Evolutionary conservation across 2,329 filamentous ascomycete genomes (phyloP), one percentile per base, ranked within the genome.

Genomic region (Colletotrichum tropicicola): DNA sequence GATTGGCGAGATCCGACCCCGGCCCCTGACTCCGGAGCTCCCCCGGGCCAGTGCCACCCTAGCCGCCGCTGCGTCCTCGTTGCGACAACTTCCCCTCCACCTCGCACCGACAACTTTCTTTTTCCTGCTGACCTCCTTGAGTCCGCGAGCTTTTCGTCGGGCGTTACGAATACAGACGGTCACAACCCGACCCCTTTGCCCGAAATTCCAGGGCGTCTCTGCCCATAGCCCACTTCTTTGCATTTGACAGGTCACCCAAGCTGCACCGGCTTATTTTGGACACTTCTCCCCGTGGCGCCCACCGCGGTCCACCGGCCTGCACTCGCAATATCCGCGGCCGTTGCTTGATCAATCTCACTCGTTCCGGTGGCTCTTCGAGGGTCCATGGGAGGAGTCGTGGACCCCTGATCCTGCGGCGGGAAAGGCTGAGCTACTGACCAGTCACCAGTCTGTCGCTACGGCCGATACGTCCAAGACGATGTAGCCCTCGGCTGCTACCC

Each of bases 71-170:
- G 21, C 57, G 30, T 27, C 41, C 19, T 28, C 19, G 30, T 19
- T 53, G n/a, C 37, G 37, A 19, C 43, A 32, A 56, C 53, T 35
- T 25, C 25, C 37, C 23, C 51, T 51, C 57, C 28, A 17, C 37
- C 9, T 62, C 23, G 53, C 53, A 32, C 25, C 41, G 27, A 47
- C 28, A 62, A 21, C 17, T 65, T 65, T 62, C 62, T 65, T 65
- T 57, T 56, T 65, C 25, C 15, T 12, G 2, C 27, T n/a, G 25
- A 41, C 41, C 32, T 39, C n/a, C 4, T 7, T 6, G 19, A 44
- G n/a, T n/a, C 44, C 13, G 25, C 44, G 28, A 13, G 21, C 15
- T 23, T 9, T 30, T 41, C 23, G 30, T 28, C 12, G 17, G 8
- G 19, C 6, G 23, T 48, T 28, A 52, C 55, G 25, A 51, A 15